Evolutionary conservation across 2,329 filamentous ascomycete species (phyloP).

Genomic region (Sporothrix brunneoviolacea): DNA sequence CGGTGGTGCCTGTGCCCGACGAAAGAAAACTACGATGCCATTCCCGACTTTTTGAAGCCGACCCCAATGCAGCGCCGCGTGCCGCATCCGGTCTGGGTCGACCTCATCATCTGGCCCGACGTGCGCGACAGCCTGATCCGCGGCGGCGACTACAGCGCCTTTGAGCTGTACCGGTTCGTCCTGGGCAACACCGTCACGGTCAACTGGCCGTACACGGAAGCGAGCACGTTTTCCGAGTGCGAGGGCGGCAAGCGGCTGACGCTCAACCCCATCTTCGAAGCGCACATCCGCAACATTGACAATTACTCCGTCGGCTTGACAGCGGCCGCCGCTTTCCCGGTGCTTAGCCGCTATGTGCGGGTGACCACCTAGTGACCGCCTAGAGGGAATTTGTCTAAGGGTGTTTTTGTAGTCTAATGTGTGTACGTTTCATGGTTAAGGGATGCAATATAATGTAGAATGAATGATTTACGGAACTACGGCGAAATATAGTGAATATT

Average conservation of each 20-base stretch:
- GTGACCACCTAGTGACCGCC: not conserved
- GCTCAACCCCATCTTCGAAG: constrained; percentile 13
- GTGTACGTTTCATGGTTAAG: too few species aligned
- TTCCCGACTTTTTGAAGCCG: constrained; percentile 21
- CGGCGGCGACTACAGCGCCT: constrained; percentile 3
- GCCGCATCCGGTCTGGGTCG: constrained; percentile 16
- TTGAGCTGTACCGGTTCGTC: constrained; percentile 5
- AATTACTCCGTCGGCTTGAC: constrained; percentile 75
- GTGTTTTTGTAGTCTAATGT: not conserved
- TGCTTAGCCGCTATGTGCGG: constrained; percentile 27
- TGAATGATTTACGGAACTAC: too few species aligned
- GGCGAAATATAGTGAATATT: too few species aligned
- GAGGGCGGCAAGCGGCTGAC: constrained; percentile 2
- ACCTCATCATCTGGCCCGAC: constrained; percentile 14
- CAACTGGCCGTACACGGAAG: constrained; percentile 14
- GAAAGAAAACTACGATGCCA: constrained; percentile 5
- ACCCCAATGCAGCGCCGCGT: constrained; percentile 19
- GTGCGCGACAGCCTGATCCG: constrained; percentile 14
- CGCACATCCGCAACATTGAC: constrained; percentile 54
- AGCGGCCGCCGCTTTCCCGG: constrained; percentile 61
- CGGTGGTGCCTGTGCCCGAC: constrained; percentile 10
- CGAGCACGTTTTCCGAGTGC: not conserved
- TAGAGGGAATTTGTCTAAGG: not conserved
- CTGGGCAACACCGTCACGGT: constrained; percentile 5
- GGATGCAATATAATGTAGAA: too few species aligned